phyloP scores from a whole-genome alignment of 2,329 filamentous ascomycete genomes.

The Claviceps humidiphila region DNA sequence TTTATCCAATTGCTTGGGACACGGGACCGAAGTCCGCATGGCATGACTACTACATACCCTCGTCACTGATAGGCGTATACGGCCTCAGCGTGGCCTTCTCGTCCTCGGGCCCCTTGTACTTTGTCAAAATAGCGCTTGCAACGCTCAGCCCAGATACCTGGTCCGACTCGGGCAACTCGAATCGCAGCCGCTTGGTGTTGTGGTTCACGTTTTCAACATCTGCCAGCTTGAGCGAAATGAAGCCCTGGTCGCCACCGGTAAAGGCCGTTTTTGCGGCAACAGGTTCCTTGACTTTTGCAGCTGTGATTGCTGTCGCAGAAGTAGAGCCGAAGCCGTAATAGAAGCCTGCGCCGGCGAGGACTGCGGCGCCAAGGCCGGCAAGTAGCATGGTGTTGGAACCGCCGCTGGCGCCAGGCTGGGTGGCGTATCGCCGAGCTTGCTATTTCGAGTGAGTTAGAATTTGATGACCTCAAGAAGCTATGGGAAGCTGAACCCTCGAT shows the following conservation, averaged over 20 bases:
- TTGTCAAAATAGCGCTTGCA: constrained; percentile 81
- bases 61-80: constrained; percentile 85
- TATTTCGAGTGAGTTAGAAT: constrained; percentile 12
- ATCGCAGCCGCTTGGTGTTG: constrained; percentile 89
- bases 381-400: constrained; percentile 48
- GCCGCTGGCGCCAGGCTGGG: constrained; percentile 38
- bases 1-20: not conserved
- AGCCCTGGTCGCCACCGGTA: constrained; percentile 81
- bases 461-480: too few relatives aligned
- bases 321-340: constrained; percentile 42
- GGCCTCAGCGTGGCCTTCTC: constrained; percentile 82
- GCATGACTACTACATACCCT: constrained; percentile 37
- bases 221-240: constrained; percentile 67
- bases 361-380: constrained; percentile 40
- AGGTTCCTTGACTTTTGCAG: constrained; percentile 34
- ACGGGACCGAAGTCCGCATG: too few relatives aligned
- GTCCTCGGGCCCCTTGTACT: constrained; percentile 71
- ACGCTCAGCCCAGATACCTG: constrained; percentile 71
- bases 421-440: constrained; percentile 53
- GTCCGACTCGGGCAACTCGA: constrained; percentile 73
- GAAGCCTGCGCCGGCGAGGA: constrained; percentile 42
- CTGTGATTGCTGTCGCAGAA: constrained; percentile 34
- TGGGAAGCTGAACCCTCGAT: too few relatives aligned
- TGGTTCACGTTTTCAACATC: constrained; percentile 72
- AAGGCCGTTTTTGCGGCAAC: constrained; percentile 39